phyloP scores from a whole-genome alignment of 2,329 filamentous ascomycete genomes.

The Coniochaeta sp. region DNA sequence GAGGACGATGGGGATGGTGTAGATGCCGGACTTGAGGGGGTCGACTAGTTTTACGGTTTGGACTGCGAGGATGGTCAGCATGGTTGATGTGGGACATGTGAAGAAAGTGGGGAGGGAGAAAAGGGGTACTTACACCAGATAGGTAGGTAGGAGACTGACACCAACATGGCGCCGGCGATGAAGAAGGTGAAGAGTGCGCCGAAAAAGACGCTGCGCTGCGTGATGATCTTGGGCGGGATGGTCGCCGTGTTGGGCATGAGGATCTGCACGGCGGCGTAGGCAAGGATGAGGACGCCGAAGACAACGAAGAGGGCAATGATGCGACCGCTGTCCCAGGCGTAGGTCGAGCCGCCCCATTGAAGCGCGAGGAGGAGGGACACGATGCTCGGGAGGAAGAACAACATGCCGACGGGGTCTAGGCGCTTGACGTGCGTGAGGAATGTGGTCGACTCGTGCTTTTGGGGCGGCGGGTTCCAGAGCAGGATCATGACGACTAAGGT shows the following conservation, averaged over 20 bases:
- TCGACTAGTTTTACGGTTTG: constrained; percentile 47
- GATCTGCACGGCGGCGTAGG: constrained; percentile 45
- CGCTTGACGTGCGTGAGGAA: constrained; percentile 37
- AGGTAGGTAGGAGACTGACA: constrained; percentile 46
- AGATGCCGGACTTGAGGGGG: constrained; percentile 47
- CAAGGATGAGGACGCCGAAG: constrained; percentile 36
- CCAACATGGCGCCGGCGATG: constrained; percentile 42
- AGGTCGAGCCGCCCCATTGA: constrained; percentile 53
- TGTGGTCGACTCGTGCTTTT: constrained; percentile 19
- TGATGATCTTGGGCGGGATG: constrained; percentile 46
- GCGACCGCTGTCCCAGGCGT: constrained; percentile 44
- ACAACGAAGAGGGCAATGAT: constrained; percentile 47
- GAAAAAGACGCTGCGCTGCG: constrained; percentile 45
- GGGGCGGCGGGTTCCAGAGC: constrained; percentile 35
- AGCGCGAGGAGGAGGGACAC: constrained; percentile 55
- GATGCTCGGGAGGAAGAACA: constrained; percentile 52
- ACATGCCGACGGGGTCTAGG: constrained; percentile 51
- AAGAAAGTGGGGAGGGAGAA: constrained; percentile 6
- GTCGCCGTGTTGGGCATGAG: constrained; percentile 48
- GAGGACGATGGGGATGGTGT: constrained; percentile 50
- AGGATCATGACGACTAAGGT: constrained; percentile 40
- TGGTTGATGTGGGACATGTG: neutral
- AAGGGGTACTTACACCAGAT: constrained; percentile 40
- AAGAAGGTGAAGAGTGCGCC: constrained; percentile 39
- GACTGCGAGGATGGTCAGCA: constrained; percentile 27